Base-by-base conservation (phyloP, 495 filamentous ascomycete species). In the Annulohypoxylon nitens region DNA sequence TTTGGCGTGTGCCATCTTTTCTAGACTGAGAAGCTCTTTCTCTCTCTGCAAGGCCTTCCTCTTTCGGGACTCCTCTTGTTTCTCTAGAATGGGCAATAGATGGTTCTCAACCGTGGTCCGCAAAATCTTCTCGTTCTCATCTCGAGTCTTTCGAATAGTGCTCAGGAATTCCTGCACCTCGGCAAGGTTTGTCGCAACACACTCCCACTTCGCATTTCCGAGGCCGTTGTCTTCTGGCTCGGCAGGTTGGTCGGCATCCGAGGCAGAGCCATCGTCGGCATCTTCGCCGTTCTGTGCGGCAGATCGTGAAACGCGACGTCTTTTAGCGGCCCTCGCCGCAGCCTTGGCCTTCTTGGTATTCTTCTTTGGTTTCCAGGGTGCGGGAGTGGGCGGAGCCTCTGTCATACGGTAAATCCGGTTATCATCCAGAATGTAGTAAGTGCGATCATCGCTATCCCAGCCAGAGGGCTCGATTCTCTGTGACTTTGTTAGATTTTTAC, bases 401-500 rank as follows among this genome's bases (percentile, higher is more conserved):
- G 92, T 93, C 63, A 89, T 88, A 61, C 93, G 92, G 80, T 98
- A 99, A 30, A 98, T 84, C 54, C 95, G 88, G 70, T 97, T 96
- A 83, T 99, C 96, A 69, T 99, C 95, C 6, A 99, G 87, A 11
- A 97, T 91, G 74, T 93, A 96, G 79, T 97, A 97, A 18, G 86
- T 90, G 23, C 93, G 92, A 69, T 93, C 93, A 50, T 97, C 83
- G 18, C 86, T 83, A 81, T 99, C 96, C 86, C 91, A 97, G 9
- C 96, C 96, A 67, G 93, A 88, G 20, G 95, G 92, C 73, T 98
- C 95, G 64, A 99, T 93, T 75, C 96, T 91, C 95, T 97, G 66
- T 23, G 51, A 51, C 8, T 39, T 41, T 58, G n/a, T 74, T 70
- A 82, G 77, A 53, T 33, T 41, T 75, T 47, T 69, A 73, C 57